Conservation (phyloP, 176 grass and related monocot species). For the Triticum turgidum region DNA sequence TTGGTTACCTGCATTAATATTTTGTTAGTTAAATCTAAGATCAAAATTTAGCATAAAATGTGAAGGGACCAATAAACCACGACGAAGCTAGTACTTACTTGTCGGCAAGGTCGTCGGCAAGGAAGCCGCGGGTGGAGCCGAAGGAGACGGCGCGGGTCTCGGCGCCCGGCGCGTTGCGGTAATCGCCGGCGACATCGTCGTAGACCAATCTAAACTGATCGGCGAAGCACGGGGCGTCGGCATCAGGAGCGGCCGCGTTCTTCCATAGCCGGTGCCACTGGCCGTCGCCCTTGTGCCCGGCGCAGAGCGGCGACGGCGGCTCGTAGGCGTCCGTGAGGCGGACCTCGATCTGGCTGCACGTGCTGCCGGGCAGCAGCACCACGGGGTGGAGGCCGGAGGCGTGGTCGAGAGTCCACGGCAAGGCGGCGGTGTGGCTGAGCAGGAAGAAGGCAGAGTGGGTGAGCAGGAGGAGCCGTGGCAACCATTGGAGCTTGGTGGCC, state of each 20-base stretch:
- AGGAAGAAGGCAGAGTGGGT: neutral
- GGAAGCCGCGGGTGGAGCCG: conserved; percentile 22
- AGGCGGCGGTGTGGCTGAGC: neutral
- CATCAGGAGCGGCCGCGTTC: neutral
- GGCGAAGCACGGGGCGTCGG: neutral
- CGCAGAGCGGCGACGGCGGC: conserved; percentile 10
- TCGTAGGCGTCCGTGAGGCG: conserved; percentile 19
- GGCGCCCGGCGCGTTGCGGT: neutral
- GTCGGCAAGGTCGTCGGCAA: neutral
- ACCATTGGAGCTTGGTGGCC: neutral
- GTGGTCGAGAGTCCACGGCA: neutral
- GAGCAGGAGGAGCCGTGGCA: neutral
- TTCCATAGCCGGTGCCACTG: conserved; percentile 33
- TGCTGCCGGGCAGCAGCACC: conserved; percentile 13
- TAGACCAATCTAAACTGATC: conserved; percentile 24
- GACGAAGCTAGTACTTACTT: neutral
- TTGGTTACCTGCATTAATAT: no score
- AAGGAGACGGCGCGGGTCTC: conserved; percentile 16
- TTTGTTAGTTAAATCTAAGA: no score
- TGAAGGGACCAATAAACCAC: no score
- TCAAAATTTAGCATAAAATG: no score
- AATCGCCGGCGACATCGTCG: neutral
- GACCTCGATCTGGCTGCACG: conserved; percentile 25
- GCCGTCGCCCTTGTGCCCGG: neutral
- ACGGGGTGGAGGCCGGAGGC: neutral